These are phyloP conservation scores for Neurospora tetrasperma DNA, from an alignment of 495 filamentous ascomycete genomes.

Conservation along the genomic window DNA sequence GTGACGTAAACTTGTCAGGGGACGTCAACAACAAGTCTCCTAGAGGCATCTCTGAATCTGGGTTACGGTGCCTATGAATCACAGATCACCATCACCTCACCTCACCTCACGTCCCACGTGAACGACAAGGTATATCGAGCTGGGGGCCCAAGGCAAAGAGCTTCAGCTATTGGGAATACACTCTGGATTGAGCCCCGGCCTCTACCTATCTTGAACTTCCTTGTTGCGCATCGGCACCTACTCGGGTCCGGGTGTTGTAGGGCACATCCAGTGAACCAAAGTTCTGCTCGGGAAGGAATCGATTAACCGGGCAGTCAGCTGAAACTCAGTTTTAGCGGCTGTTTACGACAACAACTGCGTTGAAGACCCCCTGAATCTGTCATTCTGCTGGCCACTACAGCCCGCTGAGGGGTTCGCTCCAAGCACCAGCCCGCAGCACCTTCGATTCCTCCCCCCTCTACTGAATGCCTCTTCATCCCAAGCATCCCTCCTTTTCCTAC, in stretches of 20 bases:
- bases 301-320: background rate
- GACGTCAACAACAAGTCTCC: background rate
- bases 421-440: background rate
- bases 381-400: background rate
- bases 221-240: background rate
- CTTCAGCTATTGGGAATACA: background rate
- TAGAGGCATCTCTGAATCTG: background rate
- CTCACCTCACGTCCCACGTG: background rate
- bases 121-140: background rate
- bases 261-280: background rate
- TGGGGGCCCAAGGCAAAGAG: background rate
- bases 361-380: background rate
- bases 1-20: background rate
- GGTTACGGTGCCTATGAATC: background rate
- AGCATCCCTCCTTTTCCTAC: background rate
- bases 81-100: background rate
- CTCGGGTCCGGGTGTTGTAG: background rate
- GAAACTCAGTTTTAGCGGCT: background rate
- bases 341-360: background rate
- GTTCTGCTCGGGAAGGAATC: background rate
- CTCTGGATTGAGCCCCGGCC: background rate
- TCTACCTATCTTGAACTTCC: background rate
- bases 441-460: background rate
- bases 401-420: background rate
- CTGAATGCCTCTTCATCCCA: background rate